These are phyloP conservation scores for Nephelium lappaceum DNA, from an alignment of 345 rosid species.

Conservation along the genomic window DNA sequence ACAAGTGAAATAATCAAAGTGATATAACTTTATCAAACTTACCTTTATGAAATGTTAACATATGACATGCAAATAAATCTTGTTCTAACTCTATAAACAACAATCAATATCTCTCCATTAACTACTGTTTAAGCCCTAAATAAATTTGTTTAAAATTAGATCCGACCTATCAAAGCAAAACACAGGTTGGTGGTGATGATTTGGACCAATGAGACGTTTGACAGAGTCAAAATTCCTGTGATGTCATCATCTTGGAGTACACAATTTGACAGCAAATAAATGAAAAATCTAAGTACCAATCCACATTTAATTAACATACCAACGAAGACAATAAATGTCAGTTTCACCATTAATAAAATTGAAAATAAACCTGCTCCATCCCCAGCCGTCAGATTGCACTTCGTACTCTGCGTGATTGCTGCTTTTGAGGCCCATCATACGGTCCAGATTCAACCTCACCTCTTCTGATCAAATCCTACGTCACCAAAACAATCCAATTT, in stretches of 20 bases:
- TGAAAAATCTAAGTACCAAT: not conserved
- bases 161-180: too few relatives aligned
- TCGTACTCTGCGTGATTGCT: not conserved
- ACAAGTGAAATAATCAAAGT: too few relatives aligned
- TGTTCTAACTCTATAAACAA: too few relatives aligned
- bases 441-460: not conserved
- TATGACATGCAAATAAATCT: too few relatives aligned
- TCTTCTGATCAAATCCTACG: not conserved
- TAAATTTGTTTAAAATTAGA: too few relatives aligned
- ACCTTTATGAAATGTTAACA: too few relatives aligned
- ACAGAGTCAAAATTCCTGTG: conserved; percentile 1
- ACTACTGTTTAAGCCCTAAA: too few relatives aligned
- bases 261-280: not conserved
- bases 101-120: too few relatives aligned
- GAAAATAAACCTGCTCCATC: not conserved
- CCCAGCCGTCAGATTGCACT: conserved; percentile 27
- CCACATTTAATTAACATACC: not conserved
- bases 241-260: not conserved
- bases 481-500: not conserved
- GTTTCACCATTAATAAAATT: not conserved
- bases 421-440: not conserved
- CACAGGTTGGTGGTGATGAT: not conserved
- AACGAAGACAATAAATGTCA: not conserved
- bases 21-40: too few relatives aligned
- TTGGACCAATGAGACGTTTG: not conserved